Evolutionary conservation across 495 filamentous ascomycete genomes (phyloP).

Genomic region (Aspergillus affinis): DNA sequence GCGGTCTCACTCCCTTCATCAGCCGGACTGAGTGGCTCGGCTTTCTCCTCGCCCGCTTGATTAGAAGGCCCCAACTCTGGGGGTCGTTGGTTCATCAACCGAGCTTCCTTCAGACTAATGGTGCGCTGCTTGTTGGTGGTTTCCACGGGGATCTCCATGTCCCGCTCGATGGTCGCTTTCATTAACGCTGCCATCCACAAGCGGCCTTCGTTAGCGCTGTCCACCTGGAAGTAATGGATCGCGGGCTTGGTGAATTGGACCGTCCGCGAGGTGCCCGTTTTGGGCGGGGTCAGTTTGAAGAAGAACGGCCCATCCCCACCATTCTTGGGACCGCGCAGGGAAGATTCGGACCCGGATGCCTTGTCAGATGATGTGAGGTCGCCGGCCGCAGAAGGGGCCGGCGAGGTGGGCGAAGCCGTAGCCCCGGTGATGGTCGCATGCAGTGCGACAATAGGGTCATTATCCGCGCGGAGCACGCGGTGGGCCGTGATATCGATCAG

Average conservation of each 20-base stretch:
- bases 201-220: conserved; percentile 81
- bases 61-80: conserved; percentile 70
- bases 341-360: conserved; percentile 26
- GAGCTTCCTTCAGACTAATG: conserved; percentile 82
- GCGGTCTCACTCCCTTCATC: conserved; percentile 30
- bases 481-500: conserved; percentile 97
- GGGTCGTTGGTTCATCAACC: conserved; percentile 78
- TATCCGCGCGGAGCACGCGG: conserved; percentile 91
- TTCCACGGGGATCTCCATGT: conserved; percentile 72
- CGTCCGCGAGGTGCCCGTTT: conserved; percentile 79
- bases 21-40: not conserved
- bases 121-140: conserved; percentile 96
- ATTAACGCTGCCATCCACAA: conserved; percentile 98
- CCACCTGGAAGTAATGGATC: conserved; percentile 96
- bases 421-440: conserved; percentile 91
- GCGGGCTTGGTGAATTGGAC: conserved; percentile 97
- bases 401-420: conserved; percentile 70
- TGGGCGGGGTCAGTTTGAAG: conserved; percentile 95
- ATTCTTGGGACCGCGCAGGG: conserved; percentile 24
- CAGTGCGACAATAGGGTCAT: conserved; percentile 82
- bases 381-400: conserved; percentile 59
- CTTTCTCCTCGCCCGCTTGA: conserved; percentile 15
- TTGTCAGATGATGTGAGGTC: conserved; percentile 38
- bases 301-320: conserved; percentile 73
- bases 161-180: conserved; percentile 98